phyloP scores from a whole-genome alignment of 129 eudicot genomes.

The Tagetes patula region DNA sequence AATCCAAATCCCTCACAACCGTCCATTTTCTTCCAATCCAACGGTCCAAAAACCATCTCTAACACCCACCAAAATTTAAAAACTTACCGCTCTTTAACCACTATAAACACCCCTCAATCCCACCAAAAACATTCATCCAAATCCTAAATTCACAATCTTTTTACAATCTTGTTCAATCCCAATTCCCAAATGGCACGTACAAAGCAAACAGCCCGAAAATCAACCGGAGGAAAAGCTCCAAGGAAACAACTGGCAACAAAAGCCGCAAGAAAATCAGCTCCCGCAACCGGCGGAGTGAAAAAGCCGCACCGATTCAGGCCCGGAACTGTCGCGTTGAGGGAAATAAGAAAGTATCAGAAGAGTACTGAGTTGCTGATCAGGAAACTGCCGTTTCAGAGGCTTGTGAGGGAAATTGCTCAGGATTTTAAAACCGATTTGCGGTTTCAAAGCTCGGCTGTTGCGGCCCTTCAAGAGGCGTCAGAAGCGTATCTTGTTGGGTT shows the following conservation, averaged over 20 bases:
- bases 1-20: neutral
- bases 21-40: neutral
- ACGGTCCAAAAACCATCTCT: neutral
- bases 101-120: neutral
- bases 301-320: neutral
- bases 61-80: neutral
- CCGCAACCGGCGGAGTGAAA: neutral
- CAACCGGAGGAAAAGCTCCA: neutral
- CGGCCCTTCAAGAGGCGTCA: too few species aligned
- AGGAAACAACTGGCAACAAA: neutral
- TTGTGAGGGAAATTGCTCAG: neutral
- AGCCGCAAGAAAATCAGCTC: neutral
- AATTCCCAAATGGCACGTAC: neutral
- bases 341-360: too few species aligned
- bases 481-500: too few species aligned
- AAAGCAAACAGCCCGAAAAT: neutral
- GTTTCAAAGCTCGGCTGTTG: neutral
- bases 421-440: neutral
- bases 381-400: neutral
- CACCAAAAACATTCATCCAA: too few species aligned
- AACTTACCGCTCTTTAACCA: neutral
- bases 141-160: too few species aligned
- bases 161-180: too few species aligned
- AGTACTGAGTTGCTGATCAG: neutral
- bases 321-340: too few species aligned